Evolutionary conservation across 2,329 filamentous ascomycete genomes (phyloP).

Genomic region (Drechslera avenae): DNA sequence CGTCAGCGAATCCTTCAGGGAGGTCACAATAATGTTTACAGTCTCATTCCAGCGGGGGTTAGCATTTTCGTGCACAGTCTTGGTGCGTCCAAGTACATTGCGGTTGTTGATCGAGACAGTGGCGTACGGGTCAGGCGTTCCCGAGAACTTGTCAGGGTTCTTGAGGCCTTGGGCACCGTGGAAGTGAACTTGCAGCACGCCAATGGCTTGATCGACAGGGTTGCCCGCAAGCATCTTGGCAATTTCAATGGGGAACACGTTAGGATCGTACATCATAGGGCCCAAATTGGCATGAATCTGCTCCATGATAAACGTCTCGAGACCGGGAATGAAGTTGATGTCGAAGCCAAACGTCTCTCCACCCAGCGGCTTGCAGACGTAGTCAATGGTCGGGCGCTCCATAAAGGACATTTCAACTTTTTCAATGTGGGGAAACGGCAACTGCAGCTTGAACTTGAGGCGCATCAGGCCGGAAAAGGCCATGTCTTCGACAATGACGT

Average conservation of each 20-base stretch:
- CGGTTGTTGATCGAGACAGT: constrained; percentile 84
- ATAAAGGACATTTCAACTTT: constrained; percentile 95
- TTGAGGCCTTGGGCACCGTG: constrained; percentile 91
- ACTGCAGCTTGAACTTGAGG: constrained; percentile 95
- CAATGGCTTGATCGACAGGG: constrained; percentile 92
- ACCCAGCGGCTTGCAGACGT: constrained; percentile 95
- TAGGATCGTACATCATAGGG: constrained; percentile 98
- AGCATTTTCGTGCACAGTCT: constrained; percentile 80
- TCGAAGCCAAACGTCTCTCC: constrained; percentile 96
- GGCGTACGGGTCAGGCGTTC: constrained; percentile 88
- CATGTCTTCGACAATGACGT: constrained; percentile 98
- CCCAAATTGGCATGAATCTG: constrained; percentile 92
- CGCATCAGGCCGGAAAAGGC: constrained; percentile 95
- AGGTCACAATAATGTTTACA: constrained; percentile 91
- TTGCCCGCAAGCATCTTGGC: constrained; percentile 97
- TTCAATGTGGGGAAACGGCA: constrained; percentile 94
- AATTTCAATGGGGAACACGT: constrained; percentile 97
- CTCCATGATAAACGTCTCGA: constrained; percentile 92
- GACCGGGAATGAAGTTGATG: constrained; percentile 97
- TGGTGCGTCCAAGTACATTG: constrained; percentile 81
- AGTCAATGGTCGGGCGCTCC: constrained; percentile 87
- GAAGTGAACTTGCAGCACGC: constrained; percentile 87
- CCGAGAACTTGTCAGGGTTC: constrained; percentile 92
- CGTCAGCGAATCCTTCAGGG: constrained; percentile 84
- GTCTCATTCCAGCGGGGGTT: constrained; percentile 97